phyloP scores from a whole-genome alignment of 2,329 filamentous ascomycete species.

The Fusarium neocosmosporiellum region DNA sequence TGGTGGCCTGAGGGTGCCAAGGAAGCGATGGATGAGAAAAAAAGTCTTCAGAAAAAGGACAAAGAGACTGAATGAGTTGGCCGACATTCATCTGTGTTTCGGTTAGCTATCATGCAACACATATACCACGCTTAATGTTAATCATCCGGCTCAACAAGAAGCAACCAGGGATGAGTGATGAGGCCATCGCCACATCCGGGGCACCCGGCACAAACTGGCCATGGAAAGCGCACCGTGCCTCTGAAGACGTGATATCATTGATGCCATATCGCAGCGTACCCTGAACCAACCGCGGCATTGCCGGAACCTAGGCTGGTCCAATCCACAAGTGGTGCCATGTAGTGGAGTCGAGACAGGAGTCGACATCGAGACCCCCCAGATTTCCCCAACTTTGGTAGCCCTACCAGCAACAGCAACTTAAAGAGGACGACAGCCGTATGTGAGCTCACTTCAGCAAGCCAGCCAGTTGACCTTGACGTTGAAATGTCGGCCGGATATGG shows the following conservation, averaged over 20 bases:
- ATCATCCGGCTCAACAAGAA: not conserved
- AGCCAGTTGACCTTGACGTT: not conserved
- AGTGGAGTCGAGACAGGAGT: not conserved
- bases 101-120: not conserved
- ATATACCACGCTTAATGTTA: not conserved
- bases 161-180: not conserved
- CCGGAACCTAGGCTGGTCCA: not conserved
- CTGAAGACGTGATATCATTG: not conserved
- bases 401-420: not conserved
- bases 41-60: not conserved
- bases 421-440: not conserved
- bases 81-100: not conserved
- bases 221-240: not conserved
- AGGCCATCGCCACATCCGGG: not conserved
- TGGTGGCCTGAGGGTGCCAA: slow-evolving; percentile 19
- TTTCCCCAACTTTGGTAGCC: slow-evolving; percentile 3
- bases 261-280: not conserved
- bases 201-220: not conserved
- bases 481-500: not conserved
- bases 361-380: not conserved
- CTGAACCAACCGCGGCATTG: not conserved
- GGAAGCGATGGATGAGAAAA: not conserved
- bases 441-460: not conserved
- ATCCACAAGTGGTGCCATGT: not conserved
- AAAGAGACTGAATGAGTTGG: not conserved